Evolutionary conservation across 495 filamentous ascomycete genomes (phyloP).

Genomic region (Terfezia claveryi): DNA sequence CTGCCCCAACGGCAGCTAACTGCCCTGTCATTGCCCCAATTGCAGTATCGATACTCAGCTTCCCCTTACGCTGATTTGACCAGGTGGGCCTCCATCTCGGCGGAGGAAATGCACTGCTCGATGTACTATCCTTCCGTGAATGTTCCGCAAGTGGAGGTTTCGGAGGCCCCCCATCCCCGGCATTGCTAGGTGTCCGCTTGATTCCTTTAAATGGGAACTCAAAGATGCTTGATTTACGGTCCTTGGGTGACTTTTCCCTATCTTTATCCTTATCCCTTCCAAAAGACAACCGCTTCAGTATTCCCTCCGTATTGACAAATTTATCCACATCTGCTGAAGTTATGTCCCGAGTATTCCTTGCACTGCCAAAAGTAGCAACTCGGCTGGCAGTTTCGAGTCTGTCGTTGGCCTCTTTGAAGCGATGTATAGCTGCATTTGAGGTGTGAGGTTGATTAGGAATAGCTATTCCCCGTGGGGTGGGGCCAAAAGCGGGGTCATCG

Average conservation of each 20-base stretch:
- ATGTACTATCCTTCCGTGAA: no score
- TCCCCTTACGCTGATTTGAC: background rate
- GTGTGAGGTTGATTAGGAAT: conserved; percentile 11
- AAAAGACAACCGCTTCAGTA: conserved; percentile 13
- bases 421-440: conserved; percentile 12
- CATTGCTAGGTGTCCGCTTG: conserved; percentile 14
- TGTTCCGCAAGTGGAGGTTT: no score
- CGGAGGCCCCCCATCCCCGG: conserved; percentile 7
- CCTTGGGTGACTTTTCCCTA: conserved; percentile 1
- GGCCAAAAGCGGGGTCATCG: conserved; percentile 4
- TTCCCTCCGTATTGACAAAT: conserved; percentile 1
- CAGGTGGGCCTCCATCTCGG: background rate
- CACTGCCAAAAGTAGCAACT: conserved; percentile 17
- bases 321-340: conserved; percentile 12
- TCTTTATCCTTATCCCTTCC: conserved; percentile 15
- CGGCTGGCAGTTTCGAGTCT: conserved; percentile 18
- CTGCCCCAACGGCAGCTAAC: conserved; percentile 11
- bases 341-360: conserved; percentile 7
- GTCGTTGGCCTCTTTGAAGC: conserved; percentile 8
- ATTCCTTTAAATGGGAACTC: conserved; percentile 7
- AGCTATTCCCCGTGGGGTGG: conserved; percentile 3
- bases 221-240: conserved; percentile 12
- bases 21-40: conserved; percentile 11
- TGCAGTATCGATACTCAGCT: conserved; percentile 7
- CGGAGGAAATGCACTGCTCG: no score